These are phyloP conservation scores for Dothistroma pini DNA, from an alignment of 2,329 filamentous ascomycete genomes.

Conservation along the genomic window DNA sequence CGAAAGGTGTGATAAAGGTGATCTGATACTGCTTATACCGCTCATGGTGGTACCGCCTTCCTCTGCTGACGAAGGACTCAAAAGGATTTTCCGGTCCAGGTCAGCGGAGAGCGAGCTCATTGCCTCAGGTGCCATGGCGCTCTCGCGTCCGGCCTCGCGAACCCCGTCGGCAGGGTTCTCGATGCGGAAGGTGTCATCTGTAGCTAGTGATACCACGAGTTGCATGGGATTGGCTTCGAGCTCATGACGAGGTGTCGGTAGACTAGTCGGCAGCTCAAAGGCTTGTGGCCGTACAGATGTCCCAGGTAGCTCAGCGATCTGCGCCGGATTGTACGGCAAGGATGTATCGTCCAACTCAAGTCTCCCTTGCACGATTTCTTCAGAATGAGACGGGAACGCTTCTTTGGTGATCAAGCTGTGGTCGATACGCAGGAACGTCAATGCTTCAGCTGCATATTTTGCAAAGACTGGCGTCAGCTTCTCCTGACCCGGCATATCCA, in stretches of 20 bases:
- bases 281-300: conserved; percentile 21
- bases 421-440: conserved; percentile 55
- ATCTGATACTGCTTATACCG: conserved; percentile 5
- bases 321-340: conserved; percentile 20
- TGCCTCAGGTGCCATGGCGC: conserved; percentile 47
- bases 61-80: conserved; percentile 22
- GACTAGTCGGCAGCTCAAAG: conserved; percentile 27
- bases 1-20: conserved; percentile 1
- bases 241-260: conserved; percentile 34
- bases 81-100: conserved; percentile 14
- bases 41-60: conserved; percentile 16
- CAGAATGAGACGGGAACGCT: conserved; percentile 24
- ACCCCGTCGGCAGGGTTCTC: neutral
- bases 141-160: conserved; percentile 37
- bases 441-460: conserved; percentile 43
- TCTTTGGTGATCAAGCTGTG: conserved; percentile 53
- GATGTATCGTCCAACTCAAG: conserved; percentile 30
- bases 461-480: conserved; percentile 53
- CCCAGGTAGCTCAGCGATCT: conserved; percentile 31
- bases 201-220: conserved; percentile 32
- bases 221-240: conserved; percentile 37
- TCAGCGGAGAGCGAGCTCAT: conserved; percentile 29
- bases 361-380: conserved; percentile 25
- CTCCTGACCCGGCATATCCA: conserved; percentile 48
- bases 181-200: conserved; percentile 31